Evolutionary conservation across 2,329 filamentous ascomycete genomes (phyloP).

Genomic region (Arthroderma uncinatum): DNA sequence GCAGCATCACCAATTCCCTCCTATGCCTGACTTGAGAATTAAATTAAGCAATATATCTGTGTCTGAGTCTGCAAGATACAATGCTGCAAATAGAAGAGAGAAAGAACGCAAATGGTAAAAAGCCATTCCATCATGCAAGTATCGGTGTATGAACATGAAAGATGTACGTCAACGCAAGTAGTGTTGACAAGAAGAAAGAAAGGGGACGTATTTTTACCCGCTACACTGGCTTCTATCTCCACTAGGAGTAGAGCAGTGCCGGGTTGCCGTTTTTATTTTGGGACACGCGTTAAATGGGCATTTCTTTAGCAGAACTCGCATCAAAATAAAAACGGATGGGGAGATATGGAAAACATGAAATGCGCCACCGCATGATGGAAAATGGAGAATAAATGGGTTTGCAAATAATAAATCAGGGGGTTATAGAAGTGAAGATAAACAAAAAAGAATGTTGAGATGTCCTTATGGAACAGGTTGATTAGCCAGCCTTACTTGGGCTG

Average conservation of each 20-base stretch:
- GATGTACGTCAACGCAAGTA: not conserved
- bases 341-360: not conserved
- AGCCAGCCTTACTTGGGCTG: slow-evolving; percentile 3
- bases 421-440: not conserved
- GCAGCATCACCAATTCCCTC: not conserved
- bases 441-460: not conserved
- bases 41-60: slow-evolving; percentile 1
- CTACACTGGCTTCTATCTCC: not conserved
- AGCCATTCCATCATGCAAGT: slow-evolving; percentile 1
- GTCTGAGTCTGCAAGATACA: not conserved
- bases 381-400: not conserved
- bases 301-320: not conserved
- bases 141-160: not conserved
- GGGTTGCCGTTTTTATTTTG: not conserved
- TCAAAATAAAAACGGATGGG: not conserved
- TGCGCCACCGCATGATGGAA: not conserved
- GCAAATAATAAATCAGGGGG: not conserved
- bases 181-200: not conserved
- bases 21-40: not conserved
- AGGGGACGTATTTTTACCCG: not conserved
- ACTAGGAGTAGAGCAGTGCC: not conserved
- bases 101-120: not conserved
- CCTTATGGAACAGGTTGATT: not conserved
- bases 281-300: not conserved
- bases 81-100: not conserved